Evolutionary conservation across 805 yeast species (phyloP).

Genomic region (Pichia californica): DNA sequence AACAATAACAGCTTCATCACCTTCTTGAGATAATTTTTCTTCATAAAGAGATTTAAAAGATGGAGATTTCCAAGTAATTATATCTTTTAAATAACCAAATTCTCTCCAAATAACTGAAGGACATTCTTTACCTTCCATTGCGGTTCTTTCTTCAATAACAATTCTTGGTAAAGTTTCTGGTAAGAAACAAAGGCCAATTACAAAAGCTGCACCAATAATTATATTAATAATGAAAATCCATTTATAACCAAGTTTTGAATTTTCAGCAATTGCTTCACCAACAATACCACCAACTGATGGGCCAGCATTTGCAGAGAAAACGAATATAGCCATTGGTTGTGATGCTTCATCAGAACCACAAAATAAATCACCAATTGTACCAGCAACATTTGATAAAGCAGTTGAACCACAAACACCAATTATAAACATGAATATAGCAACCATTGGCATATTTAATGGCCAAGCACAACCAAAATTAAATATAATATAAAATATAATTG

Average conservation of each 20-base stretch:
- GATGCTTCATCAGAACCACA: slow-evolving; percentile 31
- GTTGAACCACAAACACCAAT: slow-evolving; percentile 30
- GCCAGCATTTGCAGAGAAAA: slow-evolving; percentile 31
- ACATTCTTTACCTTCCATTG: slow-evolving; percentile 19
- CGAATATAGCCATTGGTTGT: slow-evolving; percentile 32
- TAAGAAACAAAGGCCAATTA: slow-evolving; percentile 19
- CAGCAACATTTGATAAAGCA: slow-evolving; percentile 31
- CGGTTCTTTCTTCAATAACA: slow-evolving; percentile 28
- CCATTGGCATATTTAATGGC: slow-evolving; percentile 28
- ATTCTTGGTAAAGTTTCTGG: slow-evolving; percentile 34
- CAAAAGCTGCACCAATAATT: slow-evolving; percentile 25
- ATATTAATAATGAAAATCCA: slow-evolving; percentile 31
- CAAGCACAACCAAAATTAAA: slow-evolving; percentile 32
- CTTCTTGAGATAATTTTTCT: slow-evolving; percentile 12
- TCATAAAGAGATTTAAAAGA: slow-evolving; percentile 14
- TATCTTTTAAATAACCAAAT: slow-evolving; percentile 16
- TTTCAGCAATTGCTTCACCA: slow-evolving; percentile 31
- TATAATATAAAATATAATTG: slow-evolving; percentile 23
- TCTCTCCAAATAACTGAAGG: slow-evolving; percentile 24
- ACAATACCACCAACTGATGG: slow-evolving; percentile 33
- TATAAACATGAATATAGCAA: slow-evolving; percentile 29
- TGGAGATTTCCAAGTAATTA: slow-evolving; percentile 16
- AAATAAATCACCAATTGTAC: slow-evolving; percentile 32
- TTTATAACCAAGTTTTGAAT: slow-evolving; percentile 24
- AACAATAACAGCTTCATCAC: slow-evolving; percentile 20